These are phyloP conservation scores for Aspergillus sp. DNA, from an alignment of 2,329 filamentous ascomycete genomes.

Conservation along the genomic window DNA sequence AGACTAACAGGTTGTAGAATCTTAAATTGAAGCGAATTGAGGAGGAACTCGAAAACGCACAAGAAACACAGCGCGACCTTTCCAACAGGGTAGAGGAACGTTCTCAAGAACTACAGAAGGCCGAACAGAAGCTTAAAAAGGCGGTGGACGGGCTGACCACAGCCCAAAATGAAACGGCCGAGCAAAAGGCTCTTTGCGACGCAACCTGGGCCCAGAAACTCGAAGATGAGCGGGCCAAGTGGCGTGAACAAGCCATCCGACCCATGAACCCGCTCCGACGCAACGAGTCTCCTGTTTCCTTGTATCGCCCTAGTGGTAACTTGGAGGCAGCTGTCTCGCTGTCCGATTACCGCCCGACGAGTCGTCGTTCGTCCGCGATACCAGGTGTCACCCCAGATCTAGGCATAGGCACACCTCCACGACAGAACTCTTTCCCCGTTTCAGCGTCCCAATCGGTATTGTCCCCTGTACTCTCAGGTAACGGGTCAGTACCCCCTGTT, in stretches of 20 bases:
- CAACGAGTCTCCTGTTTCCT: constrained; percentile 43
- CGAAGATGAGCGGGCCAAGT: constrained; percentile 65
- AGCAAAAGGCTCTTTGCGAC: constrained; percentile 61
- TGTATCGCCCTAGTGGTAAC: constrained; percentile 37
- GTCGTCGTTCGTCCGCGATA: constrained; percentile 42
- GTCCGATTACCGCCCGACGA: constrained; percentile 37
- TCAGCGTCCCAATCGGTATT: constrained; percentile 26
- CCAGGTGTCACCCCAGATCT: constrained; percentile 36
- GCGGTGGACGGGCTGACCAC: constrained; percentile 64
- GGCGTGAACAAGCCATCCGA: constrained; percentile 49
- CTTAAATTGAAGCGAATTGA: constrained; percentile 68
- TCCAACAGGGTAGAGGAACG: constrained; percentile 61
- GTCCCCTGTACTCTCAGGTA: constrained; percentile 29
- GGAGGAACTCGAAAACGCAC: constrained; percentile 75
- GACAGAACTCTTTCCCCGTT: constrained; percentile 47
- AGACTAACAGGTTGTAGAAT: constrained; percentile 50
- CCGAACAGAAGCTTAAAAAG: constrained; percentile 42
- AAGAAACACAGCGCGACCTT: constrained; percentile 41
- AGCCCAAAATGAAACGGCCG: constrained; percentile 54
- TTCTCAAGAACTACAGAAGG: constrained; percentile 57
- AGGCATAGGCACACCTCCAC: constrained; percentile 40
- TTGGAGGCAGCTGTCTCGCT: constrained; percentile 40
- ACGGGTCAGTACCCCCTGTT: constrained; percentile 21
- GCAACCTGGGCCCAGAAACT: constrained; percentile 57
- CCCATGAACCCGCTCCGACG: constrained; percentile 38